Evolutionary conservation across 805 yeast species (phyloP), one percentile per base, ranked within the genome.

Genomic region (Grigorovia yakushimaensis): DNA sequence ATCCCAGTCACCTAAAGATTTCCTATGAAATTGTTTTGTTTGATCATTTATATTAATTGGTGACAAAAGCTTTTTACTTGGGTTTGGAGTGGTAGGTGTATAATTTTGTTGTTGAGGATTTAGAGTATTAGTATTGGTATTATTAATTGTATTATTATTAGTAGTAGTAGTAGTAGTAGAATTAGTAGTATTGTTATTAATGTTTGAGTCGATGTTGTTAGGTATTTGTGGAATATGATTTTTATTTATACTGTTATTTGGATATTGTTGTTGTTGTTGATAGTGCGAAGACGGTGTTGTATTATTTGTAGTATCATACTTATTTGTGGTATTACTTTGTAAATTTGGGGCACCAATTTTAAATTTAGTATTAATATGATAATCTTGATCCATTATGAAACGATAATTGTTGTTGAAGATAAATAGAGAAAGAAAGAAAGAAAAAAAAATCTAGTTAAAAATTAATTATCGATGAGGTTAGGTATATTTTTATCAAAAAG

Each of bases 1-100:
- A 56, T 87, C 95, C 98, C 98, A 91, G 54, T 93, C 96, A 13
- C 98, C 98, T 47, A 91, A 83, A 4, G 95, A 76, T 49, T 83
- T 84, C 53, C 98, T 78, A 63, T 88, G 91, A 56, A 85, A 84
- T 55, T 65, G 71, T 44, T 64, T 70, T 0, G 17, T 33, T 33
- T 33, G 37, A 15, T 33, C 37, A 33, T 40, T 22, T 15, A 40
- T 10, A 40, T 22, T 40, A 21, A 49, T 44, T 19, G 51, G 51
- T 3, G 51, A 48, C 47, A 49, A 42, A 9, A 48, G 39, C 2
- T 42, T 36, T 30, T 33, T 33, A 13, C 30, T 18, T 41, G 38
- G 30, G 6, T 21, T 21, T 39, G 41, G 30, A 5, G 51, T 44
- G 17, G 39, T 41, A 19, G 35, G 45, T 15, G 30, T 24, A 27